Evolutionary conservation across 2,329 filamentous ascomycete genomes (phyloP).

Genomic region (Penicillium sp.): DNA sequence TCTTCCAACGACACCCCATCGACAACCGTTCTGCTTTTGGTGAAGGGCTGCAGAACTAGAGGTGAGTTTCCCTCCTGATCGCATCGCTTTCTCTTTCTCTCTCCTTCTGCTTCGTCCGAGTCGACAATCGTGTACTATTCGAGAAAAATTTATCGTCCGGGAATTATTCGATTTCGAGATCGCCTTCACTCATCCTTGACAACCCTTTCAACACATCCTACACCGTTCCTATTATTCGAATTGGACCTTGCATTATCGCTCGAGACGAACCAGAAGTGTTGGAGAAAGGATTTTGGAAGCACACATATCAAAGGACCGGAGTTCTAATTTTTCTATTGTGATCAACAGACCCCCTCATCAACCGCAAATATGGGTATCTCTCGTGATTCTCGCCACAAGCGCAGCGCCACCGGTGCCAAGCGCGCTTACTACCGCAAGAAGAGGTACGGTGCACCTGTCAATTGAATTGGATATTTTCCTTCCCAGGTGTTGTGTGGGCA

Average conservation of each 20-base stretch:
- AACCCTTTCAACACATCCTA: constrained; percentile 4
- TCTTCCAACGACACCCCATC: constrained; percentile 42
- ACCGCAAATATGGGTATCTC: constrained; percentile 98
- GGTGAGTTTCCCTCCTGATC: constrained; percentile 36
- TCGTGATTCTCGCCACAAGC: constrained; percentile 99
- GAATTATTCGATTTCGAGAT: constrained; percentile 15
- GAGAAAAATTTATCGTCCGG: constrained; percentile 10
- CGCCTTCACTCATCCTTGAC: constrained; percentile 8
- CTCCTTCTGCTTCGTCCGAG: constrained; percentile 29
- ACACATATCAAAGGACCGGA: constrained; percentile 13
- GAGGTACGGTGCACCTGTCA: constrained; percentile 55
- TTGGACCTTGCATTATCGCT: constrained; percentile 3
- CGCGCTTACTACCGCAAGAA: constrained; percentile 78
- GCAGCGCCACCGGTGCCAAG: constrained; percentile 98
- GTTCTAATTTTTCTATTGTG: constrained; percentile 16
- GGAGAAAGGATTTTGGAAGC: constrained; percentile 7
- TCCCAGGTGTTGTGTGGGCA: neutral
- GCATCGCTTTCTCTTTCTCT: constrained; percentile 22
- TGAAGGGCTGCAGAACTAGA: constrained; percentile 47
- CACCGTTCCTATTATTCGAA: neutral
- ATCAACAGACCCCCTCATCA: constrained; percentile 53
- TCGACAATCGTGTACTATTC: constrained; percentile 17
- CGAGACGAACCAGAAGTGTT: constrained; percentile 22
- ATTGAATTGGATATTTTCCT: constrained; percentile 46
- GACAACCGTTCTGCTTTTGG: constrained; percentile 44